Percentiles rank a stretch among this genome's conserved stretches.
Conservation (phyloP, 1,139 yeast species). For the Magnusiomyces ingens region DNA sequence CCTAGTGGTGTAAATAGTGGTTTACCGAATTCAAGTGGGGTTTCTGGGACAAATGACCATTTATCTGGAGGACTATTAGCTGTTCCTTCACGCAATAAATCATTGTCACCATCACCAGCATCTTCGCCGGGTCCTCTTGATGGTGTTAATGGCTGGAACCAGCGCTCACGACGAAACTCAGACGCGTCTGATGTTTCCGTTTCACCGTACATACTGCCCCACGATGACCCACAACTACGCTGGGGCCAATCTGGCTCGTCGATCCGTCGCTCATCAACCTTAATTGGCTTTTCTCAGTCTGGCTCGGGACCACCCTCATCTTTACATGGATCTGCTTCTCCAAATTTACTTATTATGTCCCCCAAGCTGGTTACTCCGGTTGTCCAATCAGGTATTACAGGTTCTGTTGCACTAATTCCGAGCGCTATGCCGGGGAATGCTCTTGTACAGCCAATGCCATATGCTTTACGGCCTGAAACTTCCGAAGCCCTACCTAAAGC, state of each 20-base stretch:
- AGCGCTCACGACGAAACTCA: constrained; percentile 6
- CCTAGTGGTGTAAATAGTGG: neutral
- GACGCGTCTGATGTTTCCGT: constrained; percentile 4
- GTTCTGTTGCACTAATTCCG: too few relatives aligned
- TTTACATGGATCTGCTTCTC: neutral
- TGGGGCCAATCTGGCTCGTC: neutral
- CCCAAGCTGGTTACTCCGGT: too few relatives aligned
- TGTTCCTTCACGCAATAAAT: constrained; percentile 2
- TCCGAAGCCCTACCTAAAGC: neutral
- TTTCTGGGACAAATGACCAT: constrained; percentile 4
- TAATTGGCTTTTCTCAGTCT: constrained; percentile 3
- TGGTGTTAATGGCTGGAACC: too few relatives aligned
- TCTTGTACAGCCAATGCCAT: constrained; percentile 2
- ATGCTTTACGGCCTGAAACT: neutral
- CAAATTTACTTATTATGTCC: too few relatives aligned
- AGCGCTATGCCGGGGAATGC: neutral
- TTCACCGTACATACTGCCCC: constrained; percentile 5
- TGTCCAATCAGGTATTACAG: too few relatives aligned
- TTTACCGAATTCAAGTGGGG: neutral
- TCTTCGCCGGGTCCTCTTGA: neutral
- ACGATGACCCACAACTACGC: constrained; percentile 3
- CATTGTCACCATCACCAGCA: constrained; percentile 7
- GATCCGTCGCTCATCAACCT: constrained; percentile 5
- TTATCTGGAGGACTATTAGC: neutral
- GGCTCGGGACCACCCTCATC: neutral